These are phyloP conservation scores for Globisporangium nagaii DNA, from an alignment of 352 stramenopile genomes.

Conservation along the genomic window DNA sequence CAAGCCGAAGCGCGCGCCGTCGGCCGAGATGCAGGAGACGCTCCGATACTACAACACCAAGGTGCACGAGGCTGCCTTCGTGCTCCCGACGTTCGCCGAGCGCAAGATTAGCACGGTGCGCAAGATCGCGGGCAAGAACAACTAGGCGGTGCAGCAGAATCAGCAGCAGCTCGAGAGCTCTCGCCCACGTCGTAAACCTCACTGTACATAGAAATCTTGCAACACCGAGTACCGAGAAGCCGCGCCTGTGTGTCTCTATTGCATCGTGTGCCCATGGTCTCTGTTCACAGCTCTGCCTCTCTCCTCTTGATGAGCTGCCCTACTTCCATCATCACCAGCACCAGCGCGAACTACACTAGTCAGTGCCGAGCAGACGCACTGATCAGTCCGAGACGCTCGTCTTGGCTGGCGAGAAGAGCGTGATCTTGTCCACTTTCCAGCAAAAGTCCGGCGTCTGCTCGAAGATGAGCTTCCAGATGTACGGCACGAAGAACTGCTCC, in stretches of 20 bases:
- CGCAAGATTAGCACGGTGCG: slow-evolving; percentile 72
- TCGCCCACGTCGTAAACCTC: too few species aligned
- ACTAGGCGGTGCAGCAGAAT: slow-evolving; percentile 4
- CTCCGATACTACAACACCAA: slow-evolving; percentile 94
- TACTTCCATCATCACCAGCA: too few species aligned
- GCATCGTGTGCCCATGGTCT: too few species aligned
- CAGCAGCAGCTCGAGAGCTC: too few species aligned
- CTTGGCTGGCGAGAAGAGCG: slow-evolving; percentile 46
- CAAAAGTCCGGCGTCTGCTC: slow-evolving; percentile 73
- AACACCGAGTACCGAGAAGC: too few species aligned
- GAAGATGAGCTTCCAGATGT: slow-evolving; percentile 72
- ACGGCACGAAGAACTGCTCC: slow-evolving; percentile 76
- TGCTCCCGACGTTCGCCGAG: slow-evolving; percentile 94
- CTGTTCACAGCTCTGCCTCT: too few species aligned
- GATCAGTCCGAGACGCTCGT: slow-evolving; percentile 12
- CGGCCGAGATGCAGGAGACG: slow-evolving; percentile 47
- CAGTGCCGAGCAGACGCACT: too few species aligned
- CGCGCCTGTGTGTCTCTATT: too few species aligned
- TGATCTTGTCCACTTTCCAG: slow-evolving; percentile 81
- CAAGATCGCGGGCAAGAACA: slow-evolving; percentile 29
- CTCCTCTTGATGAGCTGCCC: too few species aligned
- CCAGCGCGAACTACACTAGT: too few species aligned
- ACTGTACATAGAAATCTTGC: too few species aligned
- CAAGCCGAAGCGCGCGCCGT: slow-evolving; percentile 66
- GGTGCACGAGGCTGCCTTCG: slow-evolving; percentile 95